These are phyloP conservation scores for Lachnellula suecica DNA, from an alignment of 2,329 filamentous ascomycete genomes.

Conservation along the genomic window DNA sequence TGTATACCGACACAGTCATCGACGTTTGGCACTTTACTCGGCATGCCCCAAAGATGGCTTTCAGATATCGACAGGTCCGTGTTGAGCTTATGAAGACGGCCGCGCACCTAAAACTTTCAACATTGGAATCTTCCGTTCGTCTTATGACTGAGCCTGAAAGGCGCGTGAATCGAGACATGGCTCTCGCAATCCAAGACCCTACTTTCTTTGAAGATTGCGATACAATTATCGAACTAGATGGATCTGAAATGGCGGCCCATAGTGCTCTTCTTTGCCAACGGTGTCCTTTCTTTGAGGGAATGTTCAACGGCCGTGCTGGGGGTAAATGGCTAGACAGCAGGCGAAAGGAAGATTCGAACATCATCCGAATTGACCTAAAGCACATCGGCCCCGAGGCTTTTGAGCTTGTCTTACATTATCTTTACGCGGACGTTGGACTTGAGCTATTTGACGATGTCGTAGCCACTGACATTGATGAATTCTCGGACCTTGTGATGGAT, in stretches of 20 bases:
- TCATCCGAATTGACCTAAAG: conserved; percentile 74
- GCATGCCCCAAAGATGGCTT: conserved; percentile 58
- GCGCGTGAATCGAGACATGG: conserved; percentile 69
- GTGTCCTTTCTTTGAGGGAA: conserved; percentile 87
- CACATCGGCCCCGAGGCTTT: conserved; percentile 77
- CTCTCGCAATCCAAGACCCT: conserved; percentile 64
- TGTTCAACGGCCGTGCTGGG: conserved; percentile 84
- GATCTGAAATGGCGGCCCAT: conserved; percentile 71
- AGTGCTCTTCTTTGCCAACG: conserved; percentile 77
- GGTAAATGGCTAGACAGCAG: conserved; percentile 81
- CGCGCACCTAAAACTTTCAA: conserved; percentile 65
- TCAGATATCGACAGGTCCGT: conserved; percentile 76
- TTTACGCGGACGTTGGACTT: conserved; percentile 81
- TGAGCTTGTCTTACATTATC: conserved; percentile 71
- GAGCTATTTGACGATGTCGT: conserved; percentile 80
- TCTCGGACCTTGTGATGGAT: conserved; percentile 86
- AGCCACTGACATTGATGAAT: conserved; percentile 72
- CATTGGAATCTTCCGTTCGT: conserved; percentile 75
- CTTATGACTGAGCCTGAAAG: conserved; percentile 66
- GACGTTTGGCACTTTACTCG: conserved; percentile 84
- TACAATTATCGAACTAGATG: conserved; percentile 74
- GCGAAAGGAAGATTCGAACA: conserved; percentile 49
- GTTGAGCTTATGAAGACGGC: conserved; percentile 87
- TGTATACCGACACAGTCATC: conserved; percentile 77
- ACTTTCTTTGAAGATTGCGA: conserved; percentile 79